Percentiles rank a stretch among this genome's conserved stretches.
These are phyloP conservation scores for Suillus hirtellus DNA, from an alignment of 768 basidiomycete species.

Conservation along the genomic window DNA sequence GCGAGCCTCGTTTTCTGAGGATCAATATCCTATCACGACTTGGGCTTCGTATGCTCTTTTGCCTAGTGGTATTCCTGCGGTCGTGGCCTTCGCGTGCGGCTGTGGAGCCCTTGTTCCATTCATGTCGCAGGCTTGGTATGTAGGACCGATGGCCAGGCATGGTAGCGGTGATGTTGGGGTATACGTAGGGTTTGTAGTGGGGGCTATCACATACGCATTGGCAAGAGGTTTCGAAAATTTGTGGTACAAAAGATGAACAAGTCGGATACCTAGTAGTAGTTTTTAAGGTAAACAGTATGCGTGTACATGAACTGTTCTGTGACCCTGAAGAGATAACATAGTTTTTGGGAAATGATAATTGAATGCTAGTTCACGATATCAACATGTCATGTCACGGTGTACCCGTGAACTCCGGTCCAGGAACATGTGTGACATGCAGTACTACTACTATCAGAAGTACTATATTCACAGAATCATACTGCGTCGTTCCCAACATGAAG, in stretches of 20 bases:
- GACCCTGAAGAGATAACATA: background rate
- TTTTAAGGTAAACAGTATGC: background rate
- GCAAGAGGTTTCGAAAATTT: constrained; percentile 31
- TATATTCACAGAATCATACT: too few species aligned
- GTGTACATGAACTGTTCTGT: background rate
- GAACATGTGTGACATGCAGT: too few species aligned
- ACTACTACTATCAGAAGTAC: too few species aligned
- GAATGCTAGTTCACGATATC: background rate
- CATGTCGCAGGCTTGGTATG: constrained; percentile 56
- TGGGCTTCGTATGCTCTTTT: constrained; percentile 40
- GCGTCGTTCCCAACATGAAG: background rate
- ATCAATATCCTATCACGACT: constrained; percentile 35
- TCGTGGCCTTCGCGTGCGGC: constrained; percentile 40
- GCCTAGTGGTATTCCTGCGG: constrained; percentile 43
- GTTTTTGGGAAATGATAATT: too few species aligned
- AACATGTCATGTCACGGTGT: too few species aligned
- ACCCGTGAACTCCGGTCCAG: too few species aligned
- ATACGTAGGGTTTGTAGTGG: constrained; percentile 38
- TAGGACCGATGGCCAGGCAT: constrained; percentile 45
- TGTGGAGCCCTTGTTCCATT: constrained; percentile 43
- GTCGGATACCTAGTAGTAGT: background rate
- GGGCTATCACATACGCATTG: constrained; percentile 31
- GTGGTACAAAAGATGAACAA: constrained; percentile 12
- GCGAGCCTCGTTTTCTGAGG: constrained; percentile 30
- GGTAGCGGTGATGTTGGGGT: constrained; percentile 53